A percentile compares a stretch with the other conserved stretches of the same genome.
These are phyloP conservation scores for Conticribra guillardii DNA, from an alignment of 108 stramenopile genomes.

Conservation along the genomic window DNA sequence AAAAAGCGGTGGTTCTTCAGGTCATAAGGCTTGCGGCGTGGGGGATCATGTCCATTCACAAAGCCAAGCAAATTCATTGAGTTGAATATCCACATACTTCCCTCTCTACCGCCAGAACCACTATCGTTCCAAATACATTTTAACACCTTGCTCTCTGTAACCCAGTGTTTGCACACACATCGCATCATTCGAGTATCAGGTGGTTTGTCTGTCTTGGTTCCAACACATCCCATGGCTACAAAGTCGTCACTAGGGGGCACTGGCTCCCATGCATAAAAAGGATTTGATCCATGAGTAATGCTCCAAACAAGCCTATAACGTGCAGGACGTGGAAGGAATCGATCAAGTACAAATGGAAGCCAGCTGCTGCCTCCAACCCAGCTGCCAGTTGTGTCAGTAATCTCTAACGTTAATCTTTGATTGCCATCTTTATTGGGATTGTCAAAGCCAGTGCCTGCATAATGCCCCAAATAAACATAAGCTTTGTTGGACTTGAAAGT, in stretches of 20 bases:
- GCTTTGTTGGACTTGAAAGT: slow-evolving; percentile 84
- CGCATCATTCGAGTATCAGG: slow-evolving; percentile 89
- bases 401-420: slow-evolving; percentile 85
- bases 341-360: slow-evolving; percentile 90
- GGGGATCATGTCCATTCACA: slow-evolving; percentile 90
- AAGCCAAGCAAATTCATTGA: slow-evolving; percentile 83
- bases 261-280: slow-evolving; percentile 96
- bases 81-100: slow-evolving; percentile 92
- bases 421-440: slow-evolving; percentile 84
- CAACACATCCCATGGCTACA: slow-evolving; percentile 94
- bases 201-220: slow-evolving; percentile 90
- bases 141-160: slow-evolving; percentile 72
- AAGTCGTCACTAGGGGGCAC: slow-evolving; percentile 95
- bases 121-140: slow-evolving; percentile 91
- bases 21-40: slow-evolving; percentile 75
- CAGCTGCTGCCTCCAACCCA: slow-evolving; percentile 92
- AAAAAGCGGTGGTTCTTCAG: slow-evolving; percentile 87
- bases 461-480: slow-evolving; percentile 93
- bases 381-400: slow-evolving; percentile 93
- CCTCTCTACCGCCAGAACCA: slow-evolving; percentile 87
- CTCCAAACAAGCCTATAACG: slow-evolving; percentile 96
- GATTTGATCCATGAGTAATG: slow-evolving; percentile 89
- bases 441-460: slow-evolving; percentile 84
- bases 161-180: slow-evolving; percentile 93
- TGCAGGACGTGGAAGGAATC: slow-evolving; percentile 93